Percentiles rank a stretch among this genome's conserved stretches.
These are phyloP conservation scores for Beta macrorhiza DNA, from an alignment of 179 eudicot genomes.

Conservation along the genomic window DNA sequence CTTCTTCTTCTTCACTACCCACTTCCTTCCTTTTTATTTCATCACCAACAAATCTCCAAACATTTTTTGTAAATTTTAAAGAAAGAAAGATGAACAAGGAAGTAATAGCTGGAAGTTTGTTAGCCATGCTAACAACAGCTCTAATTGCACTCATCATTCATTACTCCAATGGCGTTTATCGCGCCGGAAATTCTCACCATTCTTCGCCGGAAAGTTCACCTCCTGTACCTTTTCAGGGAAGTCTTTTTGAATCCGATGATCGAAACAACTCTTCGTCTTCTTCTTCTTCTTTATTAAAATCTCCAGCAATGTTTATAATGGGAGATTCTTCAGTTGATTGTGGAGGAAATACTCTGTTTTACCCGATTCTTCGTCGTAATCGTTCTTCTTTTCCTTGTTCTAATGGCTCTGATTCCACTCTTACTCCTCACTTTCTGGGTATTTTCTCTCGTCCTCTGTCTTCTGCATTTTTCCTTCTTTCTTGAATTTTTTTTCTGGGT, in stretches of 20 bases:
- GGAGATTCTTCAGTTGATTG: slow-evolving; percentile 74
- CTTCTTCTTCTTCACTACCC: not conserved
- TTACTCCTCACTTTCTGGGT: slow-evolving; percentile 37
- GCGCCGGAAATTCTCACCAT: not conserved
- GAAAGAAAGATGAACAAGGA: not conserved
- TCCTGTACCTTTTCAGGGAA: not conserved
- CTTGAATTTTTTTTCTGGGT: not conserved
- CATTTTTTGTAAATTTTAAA: not conserved
- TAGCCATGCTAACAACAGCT: not conserved
- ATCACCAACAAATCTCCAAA: not conserved
- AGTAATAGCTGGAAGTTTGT: not conserved
- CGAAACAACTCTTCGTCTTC: not conserved
- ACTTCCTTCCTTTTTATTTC: not conserved
- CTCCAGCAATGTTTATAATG: slow-evolving; percentile 43
- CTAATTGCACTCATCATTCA: not conserved
- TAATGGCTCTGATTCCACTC: slow-evolving; percentile 40
- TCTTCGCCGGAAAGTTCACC: not conserved
- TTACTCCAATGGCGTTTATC: not conserved
- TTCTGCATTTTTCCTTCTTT: not conserved
- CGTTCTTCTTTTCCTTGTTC: slow-evolving; percentile 46
- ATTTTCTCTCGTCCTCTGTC: not conserved
- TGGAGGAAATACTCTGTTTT: slow-evolving; percentile 55
- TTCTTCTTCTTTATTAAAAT: not conserved
- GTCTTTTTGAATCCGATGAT: not conserved
- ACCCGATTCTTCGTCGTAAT: slow-evolving; percentile 37